These are phyloP conservation scores for Petrea volubilis DNA, from an alignment of 257 asterid genomes.

Conservation along the genomic window DNA sequence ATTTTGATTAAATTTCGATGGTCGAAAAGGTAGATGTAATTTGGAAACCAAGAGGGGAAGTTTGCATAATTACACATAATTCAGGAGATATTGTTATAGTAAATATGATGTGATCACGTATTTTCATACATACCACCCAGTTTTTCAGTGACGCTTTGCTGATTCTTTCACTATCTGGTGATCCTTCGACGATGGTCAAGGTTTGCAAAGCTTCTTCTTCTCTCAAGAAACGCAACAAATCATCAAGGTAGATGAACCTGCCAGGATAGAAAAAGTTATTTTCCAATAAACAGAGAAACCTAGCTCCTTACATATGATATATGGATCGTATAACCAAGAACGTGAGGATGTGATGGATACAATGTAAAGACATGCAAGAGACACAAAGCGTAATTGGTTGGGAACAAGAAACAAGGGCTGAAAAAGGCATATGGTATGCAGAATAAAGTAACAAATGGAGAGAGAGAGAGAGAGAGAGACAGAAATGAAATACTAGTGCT, in stretches of 20 bases:
- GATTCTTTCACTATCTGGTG: background rate
- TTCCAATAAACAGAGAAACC: no score
- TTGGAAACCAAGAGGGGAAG: background rate
- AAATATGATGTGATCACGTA: background rate
- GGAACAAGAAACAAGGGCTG: background rate
- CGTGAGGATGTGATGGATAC: background rate
- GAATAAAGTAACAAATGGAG: no score
- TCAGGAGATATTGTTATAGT: background rate
- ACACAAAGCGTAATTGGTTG: background rate
- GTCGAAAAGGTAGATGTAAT: background rate
- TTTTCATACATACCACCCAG: background rate
- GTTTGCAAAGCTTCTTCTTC: background rate
- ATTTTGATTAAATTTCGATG: no score
- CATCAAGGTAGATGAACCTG: slow-evolving; percentile 37
- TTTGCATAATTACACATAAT: no score
- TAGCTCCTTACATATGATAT: background rate
- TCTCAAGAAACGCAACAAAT: slow-evolving; percentile 50
- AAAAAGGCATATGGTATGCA: background rate
- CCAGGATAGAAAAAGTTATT: background rate
- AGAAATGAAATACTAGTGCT: no score
- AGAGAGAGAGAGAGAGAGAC: no score
- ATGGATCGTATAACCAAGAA: background rate
- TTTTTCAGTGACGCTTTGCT: background rate
- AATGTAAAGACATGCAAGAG: background rate
- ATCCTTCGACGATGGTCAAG: background rate